These are phyloP conservation scores for Cylindrotheca fusiformis DNA, from an alignment of 108 stramenopile genomes.

Conservation along the genomic window DNA sequence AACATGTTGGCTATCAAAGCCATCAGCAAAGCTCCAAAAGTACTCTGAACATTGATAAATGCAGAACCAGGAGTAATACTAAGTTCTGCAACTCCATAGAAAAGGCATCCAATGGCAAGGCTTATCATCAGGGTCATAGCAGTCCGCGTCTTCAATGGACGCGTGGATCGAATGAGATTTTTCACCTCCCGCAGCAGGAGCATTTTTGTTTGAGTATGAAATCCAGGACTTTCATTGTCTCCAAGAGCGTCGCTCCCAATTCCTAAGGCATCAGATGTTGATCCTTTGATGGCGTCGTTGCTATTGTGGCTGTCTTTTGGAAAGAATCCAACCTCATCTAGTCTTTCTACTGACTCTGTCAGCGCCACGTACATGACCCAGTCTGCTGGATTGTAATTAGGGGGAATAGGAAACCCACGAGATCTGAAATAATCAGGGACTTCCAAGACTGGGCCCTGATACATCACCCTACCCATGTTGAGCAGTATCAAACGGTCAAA, in stretches of 20 bases:
- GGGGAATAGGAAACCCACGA: constrained; percentile 55
- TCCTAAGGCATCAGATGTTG: constrained; percentile 17
- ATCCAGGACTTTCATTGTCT: constrained; percentile 27
- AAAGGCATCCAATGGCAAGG: constrained; percentile 52
- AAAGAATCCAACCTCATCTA: constrained; percentile 34
- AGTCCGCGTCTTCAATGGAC: constrained; percentile 41
- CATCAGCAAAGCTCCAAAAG: constrained; percentile 57
- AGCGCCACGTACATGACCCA: constrained; percentile 64
- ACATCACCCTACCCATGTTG: constrained; percentile 52
- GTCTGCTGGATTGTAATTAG: constrained; percentile 71
- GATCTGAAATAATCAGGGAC: constrained; percentile 24
- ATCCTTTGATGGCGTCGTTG: constrained; percentile 7
- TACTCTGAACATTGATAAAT: constrained; percentile 40
- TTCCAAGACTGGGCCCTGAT: constrained; percentile 35
- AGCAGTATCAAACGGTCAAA: constrained; percentile 70
- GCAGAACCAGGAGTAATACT: constrained; percentile 1
- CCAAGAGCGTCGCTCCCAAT: background rate
- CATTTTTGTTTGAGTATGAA: constrained; percentile 31
- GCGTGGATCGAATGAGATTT: constrained; percentile 38
- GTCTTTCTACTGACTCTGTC: constrained; percentile 37
- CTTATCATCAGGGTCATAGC: constrained; percentile 46
- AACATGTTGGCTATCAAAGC: constrained; percentile 39
- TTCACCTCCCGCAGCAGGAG: constrained; percentile 48
- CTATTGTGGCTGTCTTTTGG: constrained; percentile 10
- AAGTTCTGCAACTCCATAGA: constrained; percentile 38